phyloP scores from a whole-genome alignment of 371 early-diverging fungal species.

The Lichtheimia corymbifera region DNA sequence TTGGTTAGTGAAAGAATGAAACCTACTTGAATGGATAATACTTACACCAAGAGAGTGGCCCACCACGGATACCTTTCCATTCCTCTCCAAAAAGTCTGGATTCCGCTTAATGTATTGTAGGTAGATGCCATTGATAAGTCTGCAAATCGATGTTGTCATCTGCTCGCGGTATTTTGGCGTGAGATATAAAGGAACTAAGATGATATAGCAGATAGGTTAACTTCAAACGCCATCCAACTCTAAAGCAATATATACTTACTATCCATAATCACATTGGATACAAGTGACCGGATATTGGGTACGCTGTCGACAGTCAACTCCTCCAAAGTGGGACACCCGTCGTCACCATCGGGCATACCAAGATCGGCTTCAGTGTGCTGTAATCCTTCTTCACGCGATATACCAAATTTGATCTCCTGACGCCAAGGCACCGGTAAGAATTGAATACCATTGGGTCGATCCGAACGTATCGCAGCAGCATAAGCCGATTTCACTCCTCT shows the following conservation, averaged over 20 bases:
- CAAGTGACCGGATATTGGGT: conserved; percentile 77
- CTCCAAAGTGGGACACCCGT: conserved; percentile 67
- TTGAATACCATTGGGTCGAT: conserved; percentile 64
- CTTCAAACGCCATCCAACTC: too few relatives aligned
- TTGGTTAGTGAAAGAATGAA: background rate
- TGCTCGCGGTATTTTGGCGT: conserved; percentile 78
- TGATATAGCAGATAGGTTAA: background rate
- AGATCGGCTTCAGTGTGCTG: conserved; percentile 52
- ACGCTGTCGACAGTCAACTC: conserved; percentile 82
- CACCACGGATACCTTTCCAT: conserved; percentile 74
- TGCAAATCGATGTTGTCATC: conserved; percentile 74
- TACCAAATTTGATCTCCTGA: conserved; percentile 74
- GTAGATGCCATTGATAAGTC: conserved; percentile 76
- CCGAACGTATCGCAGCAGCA: conserved; percentile 25
- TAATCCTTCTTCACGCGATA: conserved; percentile 50
- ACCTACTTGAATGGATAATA: background rate
- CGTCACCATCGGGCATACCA: conserved; percentile 56
- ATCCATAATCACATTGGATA: conserved; percentile 82
- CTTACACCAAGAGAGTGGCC: conserved; percentile 81
- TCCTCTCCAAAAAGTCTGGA: conserved; percentile 67
- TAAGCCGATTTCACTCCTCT: conserved; percentile 63
- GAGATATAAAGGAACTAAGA: conserved; percentile 77
- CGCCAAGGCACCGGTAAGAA: conserved; percentile 86
- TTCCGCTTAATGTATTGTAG: conserved; percentile 63
- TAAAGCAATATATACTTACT: conserved; percentile 38